These are phyloP conservation scores for Knufia fluminis DNA, from an alignment of 2,329 filamentous ascomycete species.

Conservation along the genomic window DNA sequence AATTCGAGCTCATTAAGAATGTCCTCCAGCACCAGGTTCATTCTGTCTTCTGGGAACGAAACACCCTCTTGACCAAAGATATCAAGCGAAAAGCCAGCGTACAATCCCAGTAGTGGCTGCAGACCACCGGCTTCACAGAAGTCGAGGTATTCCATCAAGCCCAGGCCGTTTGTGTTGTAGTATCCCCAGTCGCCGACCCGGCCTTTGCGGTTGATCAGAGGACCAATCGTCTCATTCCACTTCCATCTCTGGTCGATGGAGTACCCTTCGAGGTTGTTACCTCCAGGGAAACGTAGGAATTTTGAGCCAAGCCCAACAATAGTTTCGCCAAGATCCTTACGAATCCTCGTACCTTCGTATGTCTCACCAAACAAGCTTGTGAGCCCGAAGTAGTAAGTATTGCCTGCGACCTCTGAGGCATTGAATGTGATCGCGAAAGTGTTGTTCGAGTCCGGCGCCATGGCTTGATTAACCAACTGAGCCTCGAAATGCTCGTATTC, in stretches of 20 bases:
- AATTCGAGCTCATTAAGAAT: slow-evolving; percentile 27
- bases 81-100: slow-evolving; percentile 37
- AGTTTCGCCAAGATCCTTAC: slow-evolving; percentile 42
- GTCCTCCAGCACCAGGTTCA: slow-evolving; percentile 31
- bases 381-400: slow-evolving; percentile 42
- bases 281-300: slow-evolving; percentile 44
- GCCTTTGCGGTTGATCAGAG: slow-evolving; percentile 40
- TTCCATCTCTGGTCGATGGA: slow-evolving; percentile 34
- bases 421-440: slow-evolving; percentile 44
- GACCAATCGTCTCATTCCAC: slow-evolving; percentile 45
- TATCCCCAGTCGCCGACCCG: slow-evolving; percentile 38
- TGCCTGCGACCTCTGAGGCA: slow-evolving; percentile 30
- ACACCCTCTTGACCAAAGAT: slow-evolving; percentile 29
- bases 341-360: slow-evolving; percentile 40
- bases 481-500: slow-evolving; percentile 28
- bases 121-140: slow-evolving; percentile 40
- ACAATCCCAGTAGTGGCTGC: slow-evolving; percentile 37
- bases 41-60: slow-evolving; percentile 26
- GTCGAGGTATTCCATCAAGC: slow-evolving; percentile 40
- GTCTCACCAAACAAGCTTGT: slow-evolving; percentile 47
- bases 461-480: slow-evolving; percentile 35
- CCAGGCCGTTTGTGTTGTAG: slow-evolving; percentile 36
- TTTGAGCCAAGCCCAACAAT: slow-evolving; percentile 34
- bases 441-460: slow-evolving; percentile 37
- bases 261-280: slow-evolving; percentile 42